Conservation (phyloP, 495 filamentous ascomycete species). For the Daldinia concentrica region DNA sequence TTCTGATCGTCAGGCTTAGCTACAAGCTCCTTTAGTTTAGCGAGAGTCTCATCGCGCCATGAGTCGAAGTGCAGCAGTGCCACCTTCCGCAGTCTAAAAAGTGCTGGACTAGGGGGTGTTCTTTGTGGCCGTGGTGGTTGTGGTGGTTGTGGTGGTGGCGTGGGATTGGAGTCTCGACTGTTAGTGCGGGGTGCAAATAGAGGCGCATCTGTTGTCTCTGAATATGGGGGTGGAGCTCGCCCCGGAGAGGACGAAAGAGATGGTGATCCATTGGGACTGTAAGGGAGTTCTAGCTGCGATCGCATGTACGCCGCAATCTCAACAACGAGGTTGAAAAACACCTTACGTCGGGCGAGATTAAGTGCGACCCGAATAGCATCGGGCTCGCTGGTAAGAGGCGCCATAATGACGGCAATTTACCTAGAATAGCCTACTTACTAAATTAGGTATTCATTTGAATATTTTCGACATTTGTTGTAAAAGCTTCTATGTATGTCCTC, state of each 20-base stretch:
- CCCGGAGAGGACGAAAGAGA: constrained; percentile 5
- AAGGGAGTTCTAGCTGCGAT: constrained; percentile 49
- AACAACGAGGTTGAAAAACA: constrained; percentile 51
- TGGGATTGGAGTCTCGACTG: neutral
- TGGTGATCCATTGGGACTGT: constrained; percentile 21
- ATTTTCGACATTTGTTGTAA: neutral
- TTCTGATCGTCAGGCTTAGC: constrained; percentile 48
- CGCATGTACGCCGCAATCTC: constrained; percentile 55
- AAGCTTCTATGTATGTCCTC: neutral
- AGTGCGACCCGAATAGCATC: constrained; percentile 56
- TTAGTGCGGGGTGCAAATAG: constrained; percentile 14
- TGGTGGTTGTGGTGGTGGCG: constrained; percentile 1
- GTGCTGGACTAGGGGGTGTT: constrained; percentile 41
- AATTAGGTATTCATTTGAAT: neutral
- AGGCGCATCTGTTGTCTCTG: constrained; percentile 16
- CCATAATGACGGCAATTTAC: constrained; percentile 45
- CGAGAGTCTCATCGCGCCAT: constrained; percentile 51
- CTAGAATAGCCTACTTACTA: neutral
- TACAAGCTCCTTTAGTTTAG: constrained; percentile 51
- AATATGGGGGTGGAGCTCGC: constrained; percentile 22
- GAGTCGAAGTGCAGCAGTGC: constrained; percentile 54
- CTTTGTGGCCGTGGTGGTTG: constrained; percentile 3
- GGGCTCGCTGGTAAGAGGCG: constrained; percentile 56
- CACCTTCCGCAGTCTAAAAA: constrained; percentile 47
- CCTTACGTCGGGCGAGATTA: constrained; percentile 54